These are phyloP conservation scores for Skeletonema potamos DNA, from an alignment of 108 stramenopile species.

Conservation along the genomic window DNA sequence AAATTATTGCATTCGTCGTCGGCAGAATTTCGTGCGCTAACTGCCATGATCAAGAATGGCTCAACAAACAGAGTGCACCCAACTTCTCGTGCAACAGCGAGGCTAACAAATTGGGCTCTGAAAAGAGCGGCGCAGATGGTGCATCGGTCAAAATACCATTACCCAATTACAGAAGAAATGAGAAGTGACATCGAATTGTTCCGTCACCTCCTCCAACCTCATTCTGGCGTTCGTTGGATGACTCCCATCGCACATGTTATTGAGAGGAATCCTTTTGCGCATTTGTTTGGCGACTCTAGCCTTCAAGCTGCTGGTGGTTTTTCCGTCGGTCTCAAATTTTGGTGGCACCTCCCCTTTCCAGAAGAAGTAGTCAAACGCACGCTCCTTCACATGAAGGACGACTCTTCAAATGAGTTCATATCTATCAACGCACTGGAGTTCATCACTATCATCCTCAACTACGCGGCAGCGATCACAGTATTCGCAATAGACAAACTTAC, in stretches of 20 bases:
- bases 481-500: not conserved
- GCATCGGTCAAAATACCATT: too few species aligned
- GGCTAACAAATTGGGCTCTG: too few species aligned
- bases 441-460: slow-evolving; percentile 15
- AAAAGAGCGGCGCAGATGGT: too few species aligned
- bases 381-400: not conserved
- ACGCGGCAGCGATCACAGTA: slow-evolving; percentile 2
- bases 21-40: too few species aligned
- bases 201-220: too few species aligned
- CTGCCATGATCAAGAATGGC: too few species aligned
- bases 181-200: too few species aligned
- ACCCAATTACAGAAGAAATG: too few species aligned
- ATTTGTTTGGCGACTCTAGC: slow-evolving; percentile 10
- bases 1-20: not conserved
- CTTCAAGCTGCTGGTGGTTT: slow-evolving; percentile 17
- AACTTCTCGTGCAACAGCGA: too few species aligned
- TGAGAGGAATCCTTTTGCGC: not conserved
- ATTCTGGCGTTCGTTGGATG: not conserved
- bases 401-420: not conserved
- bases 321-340: not conserved
- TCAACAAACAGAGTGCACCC: too few species aligned
- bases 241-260: slow-evolving; percentile 14
- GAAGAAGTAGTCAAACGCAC: not conserved
- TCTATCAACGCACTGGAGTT: slow-evolving; percentile 24
- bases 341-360: slow-evolving; percentile 17